phyloP scores from a whole-genome alignment of 768 basidiomycete genomes.

The Boletus coccyginus region DNA sequence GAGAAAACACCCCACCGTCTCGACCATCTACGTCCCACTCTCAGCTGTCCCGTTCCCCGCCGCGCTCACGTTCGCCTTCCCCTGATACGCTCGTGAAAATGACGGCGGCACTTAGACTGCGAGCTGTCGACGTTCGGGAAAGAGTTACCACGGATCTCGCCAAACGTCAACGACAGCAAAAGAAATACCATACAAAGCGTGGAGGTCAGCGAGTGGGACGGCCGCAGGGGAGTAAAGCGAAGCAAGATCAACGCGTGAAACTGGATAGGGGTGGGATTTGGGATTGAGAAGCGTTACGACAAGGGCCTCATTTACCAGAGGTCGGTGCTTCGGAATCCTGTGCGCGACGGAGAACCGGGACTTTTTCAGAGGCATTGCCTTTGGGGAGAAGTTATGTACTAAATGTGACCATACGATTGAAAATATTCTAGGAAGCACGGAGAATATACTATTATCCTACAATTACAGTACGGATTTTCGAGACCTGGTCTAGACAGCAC shows the following conservation, averaged over 20 bases:
- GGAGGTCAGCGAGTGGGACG: constrained; percentile 60
- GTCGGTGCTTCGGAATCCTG: background rate
- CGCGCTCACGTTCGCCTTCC: constrained; percentile 47
- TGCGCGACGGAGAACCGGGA: constrained; percentile 2
- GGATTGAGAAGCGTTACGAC: constrained; percentile 41
- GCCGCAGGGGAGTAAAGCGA: constrained; percentile 81
- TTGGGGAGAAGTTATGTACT: constrained; percentile 2
- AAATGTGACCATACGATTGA: constrained; percentile 2
- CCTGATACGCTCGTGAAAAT: constrained; percentile 42
- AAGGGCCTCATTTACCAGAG: constrained; percentile 7
- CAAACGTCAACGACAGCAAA: constrained; percentile 61
- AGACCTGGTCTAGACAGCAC: background rate
- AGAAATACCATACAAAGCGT: constrained; percentile 78
- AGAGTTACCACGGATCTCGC: constrained; percentile 62
- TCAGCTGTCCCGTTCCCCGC: constrained; percentile 50
- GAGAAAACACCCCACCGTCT: constrained; percentile 18
- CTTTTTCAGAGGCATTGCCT: background rate
- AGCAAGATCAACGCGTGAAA: constrained; percentile 68
- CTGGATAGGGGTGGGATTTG: constrained; percentile 58
- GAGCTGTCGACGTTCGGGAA: constrained; percentile 44
- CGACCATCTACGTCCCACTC: constrained; percentile 35
- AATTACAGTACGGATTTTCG: constrained; percentile 13
- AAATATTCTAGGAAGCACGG: constrained; percentile 1
- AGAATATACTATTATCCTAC: constrained; percentile 19
- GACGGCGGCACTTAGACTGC: constrained; percentile 39